phyloP scores from a whole-genome alignment of 2,329 filamentous ascomycete genomes.

The Ceratocystis colombiana region DNA sequence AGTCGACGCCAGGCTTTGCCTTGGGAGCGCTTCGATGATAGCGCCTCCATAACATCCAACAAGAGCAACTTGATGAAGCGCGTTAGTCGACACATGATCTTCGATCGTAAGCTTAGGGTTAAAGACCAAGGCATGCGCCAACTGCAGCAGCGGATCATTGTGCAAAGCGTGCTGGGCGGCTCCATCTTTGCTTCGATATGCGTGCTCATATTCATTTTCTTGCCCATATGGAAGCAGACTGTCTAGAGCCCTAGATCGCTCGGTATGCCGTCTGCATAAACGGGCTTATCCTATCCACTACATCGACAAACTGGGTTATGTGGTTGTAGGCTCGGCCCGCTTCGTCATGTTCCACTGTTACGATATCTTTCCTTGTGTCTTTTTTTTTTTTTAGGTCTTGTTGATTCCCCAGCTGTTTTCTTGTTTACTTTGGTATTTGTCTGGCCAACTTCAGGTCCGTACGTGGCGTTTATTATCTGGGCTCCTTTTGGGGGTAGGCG shows the following conservation, averaged over 20 bases:
- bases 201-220: conserved; percentile 36
- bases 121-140: conserved; percentile 37
- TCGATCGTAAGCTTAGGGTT: conserved; percentile 39
- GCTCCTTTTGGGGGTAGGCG: not conserved
- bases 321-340: not conserved
- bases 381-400: conserved; percentile 4
- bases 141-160: conserved; percentile 39
- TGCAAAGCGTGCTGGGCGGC: conserved; percentile 36
- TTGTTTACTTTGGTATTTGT: conserved; percentile 3
- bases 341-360: not conserved
- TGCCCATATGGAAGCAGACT: conserved; percentile 38
- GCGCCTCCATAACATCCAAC: conserved; percentile 28
- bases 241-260: conserved; percentile 17
- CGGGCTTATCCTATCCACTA: not conserved
- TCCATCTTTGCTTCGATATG: conserved; percentile 33
- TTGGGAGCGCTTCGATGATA: conserved; percentile 41
- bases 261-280: not conserved
- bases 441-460: not conserved
- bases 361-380: conserved; percentile 1
- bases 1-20: conserved; percentile 39
- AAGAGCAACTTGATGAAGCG: conserved; percentile 30
- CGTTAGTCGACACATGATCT: conserved; percentile 38
- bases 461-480: not conserved
- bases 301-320: not conserved
- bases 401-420: conserved; percentile 3